Base-by-base conservation (phyloP, 2,329 filamentous ascomycete species). In the Blastomyces gilchristii region DNA sequence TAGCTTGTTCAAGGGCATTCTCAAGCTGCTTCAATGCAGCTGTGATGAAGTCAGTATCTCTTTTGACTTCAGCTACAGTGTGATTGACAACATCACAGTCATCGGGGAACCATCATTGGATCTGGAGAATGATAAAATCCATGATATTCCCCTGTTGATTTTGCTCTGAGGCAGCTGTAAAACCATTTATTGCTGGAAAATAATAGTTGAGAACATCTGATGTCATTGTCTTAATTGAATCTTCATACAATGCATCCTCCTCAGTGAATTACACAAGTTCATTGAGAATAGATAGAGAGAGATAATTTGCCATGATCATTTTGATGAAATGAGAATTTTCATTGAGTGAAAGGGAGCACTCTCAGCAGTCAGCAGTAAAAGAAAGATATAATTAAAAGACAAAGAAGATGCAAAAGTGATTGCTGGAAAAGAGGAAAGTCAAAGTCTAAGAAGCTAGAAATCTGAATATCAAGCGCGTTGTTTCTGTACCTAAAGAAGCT, bases 331-430 rank as follows among this genome's bases (percentile, higher is more conserved):
- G 49, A 52, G 49, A 28, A 25, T 52, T 52, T 11, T 52, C 2
- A 22, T 52, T 52, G 49, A 28, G 22, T 7, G 49, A 28, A 52
- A 52, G 22, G 22, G 22, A 52, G 22, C 49, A 52, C 22, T 52
- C 49, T 52, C 22, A 52, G 49, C 22, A 52, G 39, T 41, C 14
- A 11, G 22, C 16, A 12, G 39, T 57, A 41, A 37, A 57, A 57
- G 54, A 22, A 57, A 57, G 39, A 41, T 57, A 57, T 22, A 57
- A 37, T 37, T 41, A 18, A 57, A 57, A 41, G 39, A 18, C 11
- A 41, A 57, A n/a, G 39, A 57, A n/a, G 39, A 41, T 8, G 54
- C 54, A 57, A 57, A 57, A 57, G 54, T 41, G 14, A 12, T 37
- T 37, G 31, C 39, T 57, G 31, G 54, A 41, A 37, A 39, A 57